These are phyloP conservation scores for Vanderwaltozyma verrucispora DNA, from an alignment of 805 yeast species.

Conservation along the genomic window DNA sequence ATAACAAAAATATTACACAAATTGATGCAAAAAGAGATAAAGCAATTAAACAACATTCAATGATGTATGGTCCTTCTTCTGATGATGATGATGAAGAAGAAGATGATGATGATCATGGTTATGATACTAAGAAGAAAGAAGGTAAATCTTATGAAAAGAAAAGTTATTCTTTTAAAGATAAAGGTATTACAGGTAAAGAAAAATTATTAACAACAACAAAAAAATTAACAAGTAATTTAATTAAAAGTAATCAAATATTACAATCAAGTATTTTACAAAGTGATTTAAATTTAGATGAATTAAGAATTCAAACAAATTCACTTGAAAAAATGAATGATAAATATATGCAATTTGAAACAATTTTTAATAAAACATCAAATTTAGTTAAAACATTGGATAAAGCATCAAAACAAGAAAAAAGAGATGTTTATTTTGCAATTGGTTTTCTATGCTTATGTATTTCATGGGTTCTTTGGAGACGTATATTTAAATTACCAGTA, in stretches of 20 bases:
- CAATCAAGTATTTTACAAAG: conserved; percentile 28
- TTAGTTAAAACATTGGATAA: conserved; percentile 24
- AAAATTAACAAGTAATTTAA: conserved; percentile 22
- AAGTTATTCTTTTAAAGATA: conserved; percentile 3
- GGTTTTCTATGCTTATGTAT: conserved; percentile 22
- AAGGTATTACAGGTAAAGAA: conserved; percentile 14
- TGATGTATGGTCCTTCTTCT: not conserved
- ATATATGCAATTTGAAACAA: conserved; percentile 21
- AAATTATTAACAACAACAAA: conserved; percentile 21
- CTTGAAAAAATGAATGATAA: conserved; percentile 23
- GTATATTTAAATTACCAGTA: conserved; percentile 26
- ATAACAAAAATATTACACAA: conserved; percentile 3
- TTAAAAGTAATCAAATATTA: conserved; percentile 25
- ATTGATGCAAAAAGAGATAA: conserved; percentile 14
- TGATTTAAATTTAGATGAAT: conserved; percentile 26
- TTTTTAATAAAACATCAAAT: conserved; percentile 22
- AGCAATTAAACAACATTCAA: conserved; percentile 10
- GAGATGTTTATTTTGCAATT: conserved; percentile 25
- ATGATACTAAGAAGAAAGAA: not conserved
- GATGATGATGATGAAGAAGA: not conserved
- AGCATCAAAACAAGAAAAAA: conserved; percentile 26
- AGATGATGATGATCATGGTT: not conserved
- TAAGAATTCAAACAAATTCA: conserved; percentile 24
- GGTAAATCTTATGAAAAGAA: not conserved
- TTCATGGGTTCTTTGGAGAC: conserved; percentile 28